Base-by-base conservation (phyloP, 2,329 filamentous ascomycete genomes). In the Pseudopyrenochaeta lycopersici region DNA sequence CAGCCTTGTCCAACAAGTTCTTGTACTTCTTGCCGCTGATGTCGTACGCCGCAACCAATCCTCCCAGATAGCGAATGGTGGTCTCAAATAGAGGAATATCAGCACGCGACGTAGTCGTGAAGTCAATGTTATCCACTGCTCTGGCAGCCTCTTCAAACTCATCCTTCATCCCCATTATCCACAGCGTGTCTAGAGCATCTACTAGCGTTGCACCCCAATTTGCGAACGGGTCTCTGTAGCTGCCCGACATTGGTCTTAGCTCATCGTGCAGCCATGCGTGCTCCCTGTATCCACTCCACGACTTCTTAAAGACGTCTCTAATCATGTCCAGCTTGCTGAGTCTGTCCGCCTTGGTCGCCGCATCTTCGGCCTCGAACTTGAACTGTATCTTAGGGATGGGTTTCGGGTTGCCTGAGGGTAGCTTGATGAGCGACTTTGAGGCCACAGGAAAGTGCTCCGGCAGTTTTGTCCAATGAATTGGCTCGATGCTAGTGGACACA, bases 131-230 rank as follows among this genome's bases (percentile, higher is more conserved):
- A 65, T 82, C 77, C 5, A 86, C 82, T 1, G 84, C 85, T 46
- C 80, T 76, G 2, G 88, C 84, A 1, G 88, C 88, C 60, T 84
- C 80, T 29, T 85, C 80, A 65, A 91, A 91, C 52, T 91, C 88
- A 0, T 84, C 78, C 56, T 81, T 82, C 67, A 90, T 62, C 3
- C 83, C 88, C 84, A 91, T 87, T 59, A 91, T 88, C 88, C 88
- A 90, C 12, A 91, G 77, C n/a, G 86, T 86, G 68, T 91, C 89
- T 46, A 90, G 78, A 2, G 85, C 52, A 78, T 97, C 92, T 4
- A 97, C 90, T 56, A 97, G 73, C 0, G 92, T 96, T 14, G 92
- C 92, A 15, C 90, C 90, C 92, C 92, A 97, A 44, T 90, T 91
- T 70, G 92, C 94, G 75, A 98, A 98, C 0, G 92, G 91, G 70